These are phyloP conservation scores for Lactarius evosmus DNA, from an alignment of 768 basidiomycete genomes.

Conservation along the genomic window DNA sequence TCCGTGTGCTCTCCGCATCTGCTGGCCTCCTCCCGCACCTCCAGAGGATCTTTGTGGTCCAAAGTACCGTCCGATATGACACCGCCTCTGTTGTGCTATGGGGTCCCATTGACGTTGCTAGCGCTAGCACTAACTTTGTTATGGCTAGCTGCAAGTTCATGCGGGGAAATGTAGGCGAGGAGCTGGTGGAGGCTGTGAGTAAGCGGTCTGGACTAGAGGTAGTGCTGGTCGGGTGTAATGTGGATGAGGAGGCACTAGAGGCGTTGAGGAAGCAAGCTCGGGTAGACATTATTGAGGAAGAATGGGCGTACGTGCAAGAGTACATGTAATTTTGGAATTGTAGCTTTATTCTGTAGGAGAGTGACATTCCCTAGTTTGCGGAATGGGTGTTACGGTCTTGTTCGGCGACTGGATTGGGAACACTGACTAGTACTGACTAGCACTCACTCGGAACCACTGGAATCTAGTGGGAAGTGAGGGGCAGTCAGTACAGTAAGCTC, in stretches of 20 bases:
- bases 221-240: constrained; percentile 6
- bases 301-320: too few relatives aligned
- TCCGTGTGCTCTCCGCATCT: background rate
- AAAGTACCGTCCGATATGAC: background rate
- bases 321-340: too few relatives aligned
- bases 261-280: constrained; percentile 4
- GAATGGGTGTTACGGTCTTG: too few relatives aligned
- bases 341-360: too few relatives aligned
- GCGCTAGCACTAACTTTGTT: background rate
- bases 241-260: constrained; percentile 3
- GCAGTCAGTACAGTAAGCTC: too few relatives aligned
- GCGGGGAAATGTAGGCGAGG: background rate
- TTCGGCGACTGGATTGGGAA: too few relatives aligned
- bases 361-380: too few relatives aligned
- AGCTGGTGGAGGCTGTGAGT: constrained; percentile 9
- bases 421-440: too few relatives aligned
- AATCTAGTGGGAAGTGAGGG: too few relatives aligned
- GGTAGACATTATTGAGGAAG: constrained; percentile 7
- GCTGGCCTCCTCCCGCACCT: constrained; percentile 9
- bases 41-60: constrained; percentile 8
- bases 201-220: constrained; percentile 10
- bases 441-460: too few relatives aligned
- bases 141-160: background rate
- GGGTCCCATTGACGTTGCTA: background rate
- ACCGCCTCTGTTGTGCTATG: too few relatives aligned